Base-by-base conservation (phyloP, 495 filamentous ascomycete species). In the Lophiotrema nucula region DNA sequence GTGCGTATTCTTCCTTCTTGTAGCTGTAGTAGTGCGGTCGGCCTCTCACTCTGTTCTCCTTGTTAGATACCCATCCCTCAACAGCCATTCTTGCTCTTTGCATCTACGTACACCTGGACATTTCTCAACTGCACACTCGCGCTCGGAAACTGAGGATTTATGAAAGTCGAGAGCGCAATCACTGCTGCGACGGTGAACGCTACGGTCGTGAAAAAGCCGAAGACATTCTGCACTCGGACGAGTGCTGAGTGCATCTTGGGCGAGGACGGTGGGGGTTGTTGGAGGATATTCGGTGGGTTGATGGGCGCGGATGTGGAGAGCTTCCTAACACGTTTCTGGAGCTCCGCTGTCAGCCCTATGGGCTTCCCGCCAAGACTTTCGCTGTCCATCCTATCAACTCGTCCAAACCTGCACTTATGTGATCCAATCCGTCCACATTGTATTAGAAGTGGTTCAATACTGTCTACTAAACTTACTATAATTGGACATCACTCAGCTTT, bases 191-290 rank as follows among this genome's bases (percentile, higher is more conserved):
- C 84, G 56, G 81, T 79, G 69, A 93, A 92, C 27, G 88, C 86
- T 53, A 96, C 92, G 27, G 91, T 93, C 24, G 92, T 97, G 79
- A 97, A 97, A 83, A 95, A 95, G 70, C 92, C 90, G 73, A 98
- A 98, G 62, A 92, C 86, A 76, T 91, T 91, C 73, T 98, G 93
- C 53, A 82, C 71, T 58, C 93, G 87, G 33, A 87, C 89, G 25
- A 92, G 70, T 19, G 86, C 80, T 65, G 90, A 92, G 74, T 97
- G 88, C 93, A 98, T 97, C 57, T 56, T 80, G 74, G 42, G 25
- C 15, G 58, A n/a, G 15, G n/a, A 38, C 18, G 23, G 39, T 53
- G 49, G 3, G 16, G 58, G 33, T 37, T 31, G 4, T 33, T 35
- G 47, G 15, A 16, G 22, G 33, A 50, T 44, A 18, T 26, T 19